Evolutionary conservation across 129 eudicot genomes (phyloP).

Genomic region (carrot (Daucus carota)): DH1_v3.0 NC_030381.2:38972001-38972500

Average conservation of each 20-base stretch:
- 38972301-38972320: constrained; percentile 33
- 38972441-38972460: constrained; percentile 35
- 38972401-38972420: constrained; percentile 37
- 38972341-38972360: constrained; percentile 40
- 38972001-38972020: no score
- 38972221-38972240: constrained; percentile 35
- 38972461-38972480: constrained; percentile 21
- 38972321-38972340: constrained; percentile 31
- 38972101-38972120: no score
- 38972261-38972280: constrained; percentile 48
- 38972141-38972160: no score
- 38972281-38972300: constrained; percentile 47
- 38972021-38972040: no score
- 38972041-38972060: no score
- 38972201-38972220: not conserved
- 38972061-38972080: no score
- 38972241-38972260: constrained; percentile 56
- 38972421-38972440: constrained; percentile 29
- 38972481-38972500: constrained; percentile 48
- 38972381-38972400: constrained; percentile 32
- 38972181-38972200: no score
- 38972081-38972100: no score
- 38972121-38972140: no score
- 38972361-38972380: constrained; percentile 45
- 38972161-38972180: no score